These are phyloP conservation scores for Pseudogymnoascus verrucosus DNA, from an alignment of 2,329 filamentous ascomycete genomes.

Conservation along the genomic window DNA sequence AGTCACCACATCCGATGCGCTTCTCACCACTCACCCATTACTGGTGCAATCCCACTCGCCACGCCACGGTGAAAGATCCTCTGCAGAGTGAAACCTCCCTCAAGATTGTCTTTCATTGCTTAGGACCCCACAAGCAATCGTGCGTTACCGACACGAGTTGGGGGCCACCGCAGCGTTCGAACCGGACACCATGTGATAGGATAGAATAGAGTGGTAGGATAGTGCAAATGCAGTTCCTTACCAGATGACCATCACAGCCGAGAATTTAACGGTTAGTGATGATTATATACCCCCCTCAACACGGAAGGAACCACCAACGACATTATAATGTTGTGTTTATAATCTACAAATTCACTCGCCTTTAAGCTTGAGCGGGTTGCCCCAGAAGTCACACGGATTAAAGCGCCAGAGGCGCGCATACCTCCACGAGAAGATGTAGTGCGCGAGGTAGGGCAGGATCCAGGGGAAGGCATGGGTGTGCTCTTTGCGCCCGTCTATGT, in stretches of 20 bases:
- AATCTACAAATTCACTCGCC: no score
- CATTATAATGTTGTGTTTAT: background rate
- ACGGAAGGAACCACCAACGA: background rate
- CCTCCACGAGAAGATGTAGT: no score
- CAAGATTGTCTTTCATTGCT: constrained; percentile 62
- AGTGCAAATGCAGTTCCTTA: constrained; percentile 42
- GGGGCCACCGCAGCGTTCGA: constrained; percentile 58
- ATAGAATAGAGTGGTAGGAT: constrained; percentile 42
- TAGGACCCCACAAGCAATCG: constrained; percentile 54
- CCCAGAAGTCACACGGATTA: no score
- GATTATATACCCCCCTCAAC: constrained; percentile 12
- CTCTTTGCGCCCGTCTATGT: no score
- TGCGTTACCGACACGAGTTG: constrained; percentile 61
- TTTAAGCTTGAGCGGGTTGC: no score
- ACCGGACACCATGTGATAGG: constrained; percentile 47
- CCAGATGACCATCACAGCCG: constrained; percentile 58
- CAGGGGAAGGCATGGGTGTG: no score
- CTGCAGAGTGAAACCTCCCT: constrained; percentile 68
- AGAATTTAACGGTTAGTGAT: constrained; percentile 15
- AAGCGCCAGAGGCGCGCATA: no score
- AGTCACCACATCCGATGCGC: constrained; percentile 10
- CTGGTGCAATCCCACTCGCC: constrained; percentile 60
- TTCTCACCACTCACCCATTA: constrained; percentile 29
- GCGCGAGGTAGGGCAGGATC: no score
- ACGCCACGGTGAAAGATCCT: constrained; percentile 62